These are phyloP conservation scores for Apiospora arundinis DNA, from an alignment of 2,329 filamentous ascomycete genomes.

Conservation along the genomic window DNA sequence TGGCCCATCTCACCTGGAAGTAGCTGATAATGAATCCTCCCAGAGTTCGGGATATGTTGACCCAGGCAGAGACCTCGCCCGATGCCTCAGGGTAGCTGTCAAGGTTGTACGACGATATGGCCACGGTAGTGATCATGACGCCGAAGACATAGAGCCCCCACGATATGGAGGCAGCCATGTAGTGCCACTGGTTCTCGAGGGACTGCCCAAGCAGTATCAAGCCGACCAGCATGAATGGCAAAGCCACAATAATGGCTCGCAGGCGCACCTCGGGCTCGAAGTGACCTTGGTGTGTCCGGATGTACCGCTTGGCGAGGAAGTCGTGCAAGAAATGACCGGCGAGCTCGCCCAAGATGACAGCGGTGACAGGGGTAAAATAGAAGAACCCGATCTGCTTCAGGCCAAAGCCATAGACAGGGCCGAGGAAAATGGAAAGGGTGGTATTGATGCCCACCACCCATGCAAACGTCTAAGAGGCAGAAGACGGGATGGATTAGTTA, in stretches of 20 bases:
- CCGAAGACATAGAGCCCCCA: slow-evolving; percentile 64
- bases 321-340: slow-evolving; percentile 64
- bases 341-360: slow-evolving; percentile 58
- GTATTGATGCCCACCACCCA: slow-evolving; percentile 64
- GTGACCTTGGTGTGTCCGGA: slow-evolving; percentile 52
- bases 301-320: slow-evolving; percentile 50
- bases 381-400: slow-evolving; percentile 58
- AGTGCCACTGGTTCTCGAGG: slow-evolving; percentile 57
- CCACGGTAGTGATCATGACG: slow-evolving; percentile 61
- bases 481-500: no score
- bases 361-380: slow-evolving; percentile 65
- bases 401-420: slow-evolving; percentile 56
- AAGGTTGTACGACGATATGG: slow-evolving; percentile 57
- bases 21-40: slow-evolving; percentile 60
- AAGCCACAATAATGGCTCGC: slow-evolving; percentile 51
- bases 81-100: slow-evolving; percentile 61
- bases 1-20: slow-evolving; percentile 58
- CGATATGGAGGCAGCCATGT: slow-evolving; percentile 53
- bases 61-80: slow-evolving; percentile 59
- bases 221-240: slow-evolving; percentile 56
- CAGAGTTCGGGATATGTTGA: slow-evolving; percentile 55
- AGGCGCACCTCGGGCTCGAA: slow-evolving; percentile 65
- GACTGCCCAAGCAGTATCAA: slow-evolving; percentile 59
- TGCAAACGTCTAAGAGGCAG: slow-evolving; percentile 45
- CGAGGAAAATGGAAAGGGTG: slow-evolving; percentile 58